phyloP scores from a whole-genome alignment of 2,329 filamentous ascomycete species.

The Meredithiella fracta region DNA sequence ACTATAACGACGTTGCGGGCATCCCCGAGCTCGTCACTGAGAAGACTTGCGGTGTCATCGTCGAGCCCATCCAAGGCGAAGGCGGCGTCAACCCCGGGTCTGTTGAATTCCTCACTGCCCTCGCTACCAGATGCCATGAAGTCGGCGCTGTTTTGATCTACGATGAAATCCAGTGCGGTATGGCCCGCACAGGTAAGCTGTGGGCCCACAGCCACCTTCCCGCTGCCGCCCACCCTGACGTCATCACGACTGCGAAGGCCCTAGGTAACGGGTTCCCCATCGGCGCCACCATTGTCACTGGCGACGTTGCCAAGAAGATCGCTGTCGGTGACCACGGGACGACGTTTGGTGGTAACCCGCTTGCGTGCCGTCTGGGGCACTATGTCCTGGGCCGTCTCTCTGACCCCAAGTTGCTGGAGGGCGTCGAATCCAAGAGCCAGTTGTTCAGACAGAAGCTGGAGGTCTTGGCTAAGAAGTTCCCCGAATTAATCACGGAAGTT shows the following conservation, averaged over 20 bases:
- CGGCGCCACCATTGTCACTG: constrained; percentile 44
- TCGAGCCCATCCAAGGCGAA: constrained; percentile 96
- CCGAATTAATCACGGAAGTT: constrained; percentile 58
- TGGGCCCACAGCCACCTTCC: constrained; percentile 76
- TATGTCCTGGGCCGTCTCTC: constrained; percentile 67
- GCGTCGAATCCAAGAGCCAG: constrained; percentile 49
- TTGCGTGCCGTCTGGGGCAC: constrained; percentile 70
- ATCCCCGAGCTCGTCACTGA: constrained; percentile 63
- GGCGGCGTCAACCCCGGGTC: constrained; percentile 77
- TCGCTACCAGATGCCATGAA: constrained; percentile 70
- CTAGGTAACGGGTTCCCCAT: constrained; percentile 94
- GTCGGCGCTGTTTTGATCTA: constrained; percentile 83
- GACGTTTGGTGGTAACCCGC: constrained; percentile 83
- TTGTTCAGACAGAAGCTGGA: constrained; percentile 34
- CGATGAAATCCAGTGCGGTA: constrained; percentile 93
- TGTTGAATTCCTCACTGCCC: constrained; percentile 64
- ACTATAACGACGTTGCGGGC: constrained; percentile 62
- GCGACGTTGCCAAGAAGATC: constrained; percentile 26
- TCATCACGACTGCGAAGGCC: constrained; percentile 88
- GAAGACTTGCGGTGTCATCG: constrained; percentile 80
- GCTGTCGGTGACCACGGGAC: constrained; percentile 70
- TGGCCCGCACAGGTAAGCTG: constrained; percentile 70
- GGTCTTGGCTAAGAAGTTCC: constrained; percentile 33
- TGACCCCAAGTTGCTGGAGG: constrained; percentile 49
- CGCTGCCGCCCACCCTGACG: constrained; percentile 72